A percentile compares a stretch with the other conserved stretches of the same genome.
Evolutionary conservation across 2,329 filamentous ascomycete genomes (phyloP).

Genomic region (Xylariaceae sp.): DNA sequence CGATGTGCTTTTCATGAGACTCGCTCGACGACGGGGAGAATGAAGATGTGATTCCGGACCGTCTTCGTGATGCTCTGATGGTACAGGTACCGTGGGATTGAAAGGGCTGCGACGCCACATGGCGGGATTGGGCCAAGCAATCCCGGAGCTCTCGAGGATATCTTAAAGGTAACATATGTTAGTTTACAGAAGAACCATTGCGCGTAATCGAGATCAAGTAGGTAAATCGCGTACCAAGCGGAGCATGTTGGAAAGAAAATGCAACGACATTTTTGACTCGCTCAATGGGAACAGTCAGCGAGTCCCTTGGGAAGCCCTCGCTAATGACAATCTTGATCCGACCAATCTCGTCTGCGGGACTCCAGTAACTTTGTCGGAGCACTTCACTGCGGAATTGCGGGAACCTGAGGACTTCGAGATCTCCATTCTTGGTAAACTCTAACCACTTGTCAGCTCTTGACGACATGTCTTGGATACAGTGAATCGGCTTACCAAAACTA

Average conservation of each 20-base stretch:
- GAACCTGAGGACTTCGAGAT: conserved; percentile 67
- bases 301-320: conserved; percentile 67
- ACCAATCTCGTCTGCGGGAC: conserved; percentile 69
- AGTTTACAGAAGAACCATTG: conserved; percentile 11
- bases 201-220: not conserved
- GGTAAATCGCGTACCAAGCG: conserved; percentile 59
- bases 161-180: conserved; percentile 49
- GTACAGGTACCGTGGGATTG: conserved; percentile 45
- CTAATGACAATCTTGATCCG: conserved; percentile 77
- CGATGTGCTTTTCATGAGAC: conserved; percentile 22
- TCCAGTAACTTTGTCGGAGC: conserved; percentile 71
- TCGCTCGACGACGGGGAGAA: conserved; percentile 54
- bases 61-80: conserved; percentile 47
- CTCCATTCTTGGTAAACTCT: conserved; percentile 60
- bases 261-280: conserved; percentile 71
- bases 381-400: conserved; percentile 72
- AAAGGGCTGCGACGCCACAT: conserved; percentile 64
- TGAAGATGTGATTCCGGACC: conserved; percentile 62
- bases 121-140: conserved; percentile 76
- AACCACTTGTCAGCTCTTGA: conserved; percentile 27
- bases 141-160: conserved; percentile 70
- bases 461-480: not conserved
- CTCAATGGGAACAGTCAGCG: conserved; percentile 58
- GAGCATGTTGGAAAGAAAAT: conserved; percentile 86
- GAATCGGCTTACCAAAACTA: conserved; percentile 42